Base-by-base conservation (phyloP, 306 rosid genomes). In the Cucumis hystrix region DNA sequence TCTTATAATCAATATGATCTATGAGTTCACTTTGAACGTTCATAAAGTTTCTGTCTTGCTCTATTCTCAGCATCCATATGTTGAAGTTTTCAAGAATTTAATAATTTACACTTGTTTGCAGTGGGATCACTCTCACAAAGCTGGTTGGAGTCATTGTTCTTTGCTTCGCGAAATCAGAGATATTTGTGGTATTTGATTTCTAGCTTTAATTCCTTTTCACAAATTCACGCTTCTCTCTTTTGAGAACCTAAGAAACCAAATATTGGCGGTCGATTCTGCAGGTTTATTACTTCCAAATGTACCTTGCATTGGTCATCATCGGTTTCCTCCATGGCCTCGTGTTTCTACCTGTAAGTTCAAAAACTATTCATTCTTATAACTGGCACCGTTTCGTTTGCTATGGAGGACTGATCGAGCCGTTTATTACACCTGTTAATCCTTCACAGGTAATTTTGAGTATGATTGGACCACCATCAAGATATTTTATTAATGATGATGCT, bases 201-300 rank as follows among this genome's bases (percentile, higher is more conserved):
- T 77, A 65, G 76, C 1, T 65, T 55, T 85, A 69, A 49, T 63
- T 71, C 60, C 67, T 2, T 33, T 17, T 18, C 10, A n/a, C 55
- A 45, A 43, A 16, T 25, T 1, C 28, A 45, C 28, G 59, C 12
- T 12, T 5, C 11, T 47, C n/a, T 62, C 68, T 58, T 75, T 75
- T 74, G 52, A 55, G 67, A 71, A 78, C 68, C 69, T 77, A 63
- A 41, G 61, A 56, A 43, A 33, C 37, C 58, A 65, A 56, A n/a
- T 52, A 79, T 58, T 80, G 72, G 79, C 79, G 84, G 57, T 52
- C 80, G 39, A 23, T 65, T 86, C 82, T 89, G 80, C 89, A 95
- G 98, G 92, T 95, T 77, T 95, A 95, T 83, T 95, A 95, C 86
- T 95, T 92, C 86, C 95, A 92, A 84, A 95, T 95, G 97, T 95